Percentiles rank a stretch among this genome's conserved stretches.
Conservation (phyloP, 148 eudicot genomes). For the Rhododendron williamsianum region DNA sequence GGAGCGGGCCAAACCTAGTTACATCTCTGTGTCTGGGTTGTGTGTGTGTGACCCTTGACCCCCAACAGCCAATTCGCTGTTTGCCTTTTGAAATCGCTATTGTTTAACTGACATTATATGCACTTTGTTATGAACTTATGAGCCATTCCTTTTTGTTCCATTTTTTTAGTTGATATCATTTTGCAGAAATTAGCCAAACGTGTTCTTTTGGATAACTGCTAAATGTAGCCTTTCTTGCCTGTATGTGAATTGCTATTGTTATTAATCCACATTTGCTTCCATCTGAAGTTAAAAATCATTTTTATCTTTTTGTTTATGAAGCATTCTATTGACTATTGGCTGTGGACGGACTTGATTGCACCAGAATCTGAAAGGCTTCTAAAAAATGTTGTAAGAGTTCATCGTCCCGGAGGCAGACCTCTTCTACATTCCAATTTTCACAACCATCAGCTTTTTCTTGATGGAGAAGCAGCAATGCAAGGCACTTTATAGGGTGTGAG, state of each 20-base stretch:
- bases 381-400: constrained; percentile 71
- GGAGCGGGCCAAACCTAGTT: neutral
- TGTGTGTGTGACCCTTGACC: neutral
- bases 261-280: neutral
- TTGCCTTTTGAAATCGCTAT: neutral
- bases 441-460: constrained; percentile 89
- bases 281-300: neutral
- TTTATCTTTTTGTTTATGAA: constrained; percentile 26
- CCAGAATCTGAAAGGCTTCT: constrained; percentile 66
- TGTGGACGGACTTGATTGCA: constrained; percentile 93
- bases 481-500: constrained; percentile 99
- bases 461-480: constrained; percentile 94
- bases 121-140: neutral
- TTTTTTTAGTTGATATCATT: neutral
- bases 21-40: neutral
- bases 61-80: neutral
- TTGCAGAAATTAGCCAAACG: neutral
- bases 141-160: neutral
- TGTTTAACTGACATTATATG: neutral
- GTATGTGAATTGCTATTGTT: neutral
- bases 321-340: constrained; percentile 87
- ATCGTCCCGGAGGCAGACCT: constrained; percentile 69
- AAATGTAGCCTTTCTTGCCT: neutral
- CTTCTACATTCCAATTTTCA: constrained; percentile 88
- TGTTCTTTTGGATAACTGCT: neutral